These are phyloP conservation scores for Pythium brassicae DNA, from an alignment of 352 stramenopile genomes.

Conservation along the genomic window DNA sequence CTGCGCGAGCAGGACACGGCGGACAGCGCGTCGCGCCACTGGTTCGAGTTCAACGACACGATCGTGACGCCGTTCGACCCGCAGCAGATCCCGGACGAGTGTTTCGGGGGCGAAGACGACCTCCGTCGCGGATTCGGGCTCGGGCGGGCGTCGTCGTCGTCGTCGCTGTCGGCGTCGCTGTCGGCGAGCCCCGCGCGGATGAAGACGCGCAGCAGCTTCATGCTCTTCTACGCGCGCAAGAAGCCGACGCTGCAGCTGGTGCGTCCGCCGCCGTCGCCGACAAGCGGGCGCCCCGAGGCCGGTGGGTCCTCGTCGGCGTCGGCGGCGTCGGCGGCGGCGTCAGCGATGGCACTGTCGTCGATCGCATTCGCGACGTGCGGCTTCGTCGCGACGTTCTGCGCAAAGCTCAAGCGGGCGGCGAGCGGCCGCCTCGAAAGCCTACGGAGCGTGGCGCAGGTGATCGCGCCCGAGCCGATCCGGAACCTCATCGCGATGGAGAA, in stretches of 20 bases:
- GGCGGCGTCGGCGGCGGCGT: background rate
- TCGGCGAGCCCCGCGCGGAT: slow-evolving; percentile 27
- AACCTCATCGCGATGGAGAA: slow-evolving; percentile 80
- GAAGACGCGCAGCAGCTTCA: slow-evolving; percentile 86
- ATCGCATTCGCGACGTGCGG: slow-evolving; percentile 2
- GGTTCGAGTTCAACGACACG: slow-evolving; percentile 89
- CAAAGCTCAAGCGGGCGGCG: slow-evolving; percentile 27
- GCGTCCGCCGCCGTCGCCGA: background rate
- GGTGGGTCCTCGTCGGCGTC: background rate
- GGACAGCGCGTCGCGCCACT: slow-evolving; percentile 32
- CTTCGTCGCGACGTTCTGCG: slow-evolving; percentile 29
- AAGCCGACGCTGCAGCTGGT: slow-evolving; percentile 33
- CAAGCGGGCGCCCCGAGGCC: background rate
- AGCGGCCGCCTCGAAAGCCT: slow-evolving; percentile 35
- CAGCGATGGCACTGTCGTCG: background rate
- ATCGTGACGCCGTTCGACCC: slow-evolving; percentile 75
- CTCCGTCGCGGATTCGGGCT: slow-evolving; percentile 7
- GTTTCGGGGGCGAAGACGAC: slow-evolving; percentile 56
- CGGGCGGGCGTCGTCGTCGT: slow-evolving; percentile 11
- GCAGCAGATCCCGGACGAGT: slow-evolving; percentile 66
- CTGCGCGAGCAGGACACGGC: slow-evolving; percentile 55
- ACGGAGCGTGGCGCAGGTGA: slow-evolving; percentile 39
- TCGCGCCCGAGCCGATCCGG: slow-evolving; percentile 69
- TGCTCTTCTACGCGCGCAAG: slow-evolving; percentile 79
- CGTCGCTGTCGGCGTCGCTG: slow-evolving; percentile 6